Evolutionary conservation across 306 rosid genomes (phyloP).

Genomic region (Quercus aquifolioides): DNA sequence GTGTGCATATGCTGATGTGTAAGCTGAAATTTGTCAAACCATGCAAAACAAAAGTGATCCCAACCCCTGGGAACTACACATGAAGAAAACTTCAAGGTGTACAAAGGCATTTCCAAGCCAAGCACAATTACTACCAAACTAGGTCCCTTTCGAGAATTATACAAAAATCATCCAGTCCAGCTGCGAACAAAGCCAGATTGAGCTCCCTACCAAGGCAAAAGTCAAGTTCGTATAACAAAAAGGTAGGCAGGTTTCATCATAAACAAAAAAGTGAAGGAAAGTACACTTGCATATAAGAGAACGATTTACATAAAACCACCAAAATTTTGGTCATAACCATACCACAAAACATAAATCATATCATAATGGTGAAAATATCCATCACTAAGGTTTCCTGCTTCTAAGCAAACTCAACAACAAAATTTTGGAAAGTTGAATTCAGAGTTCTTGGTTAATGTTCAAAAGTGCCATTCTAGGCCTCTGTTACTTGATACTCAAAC

Average conservation of each 20-base stretch:
- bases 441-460: background rate
- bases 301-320: background rate
- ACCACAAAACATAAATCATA: background rate
- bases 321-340: background rate
- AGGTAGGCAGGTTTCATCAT: background rate
- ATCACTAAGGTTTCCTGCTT: background rate
- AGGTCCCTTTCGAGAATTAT: background rate
- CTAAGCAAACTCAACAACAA: background rate
- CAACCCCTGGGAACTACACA: background rate
- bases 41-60: background rate
- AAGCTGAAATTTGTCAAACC: too few species aligned
- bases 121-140: background rate
- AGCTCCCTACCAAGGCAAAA: background rate
- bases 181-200: background rate
- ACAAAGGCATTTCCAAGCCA: background rate
- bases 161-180: background rate
- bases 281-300: background rate
- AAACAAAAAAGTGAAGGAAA: background rate
- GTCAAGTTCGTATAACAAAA: background rate
- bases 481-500: conserved; percentile 70
- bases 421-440: background rate
- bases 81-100: background rate
- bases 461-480: conserved; percentile 41
- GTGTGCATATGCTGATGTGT: too few species aligned
- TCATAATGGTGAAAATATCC: background rate